phyloP scores from a whole-genome alignment of 805 yeast species.

The Myxozyma vanderwaltii region DNA sequence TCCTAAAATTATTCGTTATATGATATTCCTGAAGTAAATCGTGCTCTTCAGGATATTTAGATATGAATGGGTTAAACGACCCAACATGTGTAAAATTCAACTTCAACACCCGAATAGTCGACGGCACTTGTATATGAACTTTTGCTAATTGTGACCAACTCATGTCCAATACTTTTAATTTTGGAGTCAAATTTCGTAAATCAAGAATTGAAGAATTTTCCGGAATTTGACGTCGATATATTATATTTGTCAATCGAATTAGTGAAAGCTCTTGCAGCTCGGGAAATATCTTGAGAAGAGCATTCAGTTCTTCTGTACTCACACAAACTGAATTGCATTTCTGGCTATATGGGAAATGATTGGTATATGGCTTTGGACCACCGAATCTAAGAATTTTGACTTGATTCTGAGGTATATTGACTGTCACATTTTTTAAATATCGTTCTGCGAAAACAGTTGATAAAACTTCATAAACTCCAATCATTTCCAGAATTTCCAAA shows the following conservation, averaged over 20 bases:
- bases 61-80: background rate
- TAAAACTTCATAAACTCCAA: conserved; percentile 6
- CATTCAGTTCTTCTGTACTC: background rate
- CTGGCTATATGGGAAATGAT: conserved; percentile 10
- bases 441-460: conserved; percentile 2
- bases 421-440: background rate
- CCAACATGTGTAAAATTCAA: conserved; percentile 4
- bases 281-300: background rate
- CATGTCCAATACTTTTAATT: background rate
- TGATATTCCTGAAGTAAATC: background rate
- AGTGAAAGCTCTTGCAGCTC: background rate
- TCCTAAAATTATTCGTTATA: background rate
- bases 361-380: conserved; percentile 6
- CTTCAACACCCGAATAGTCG: background rate
- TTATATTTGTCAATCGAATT: background rate
- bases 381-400: conserved; percentile 3
- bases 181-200: background rate
- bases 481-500: background rate
- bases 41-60: background rate
- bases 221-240: background rate
- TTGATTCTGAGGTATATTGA: background rate
- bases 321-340: conserved; percentile 5
- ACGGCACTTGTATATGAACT: background rate
- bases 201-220: background rate
- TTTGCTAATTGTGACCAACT: conserved; percentile 8